phyloP scores from a whole-genome alignment of 768 basidiomycete genomes.

The Lentinula aciculospora region DNA sequence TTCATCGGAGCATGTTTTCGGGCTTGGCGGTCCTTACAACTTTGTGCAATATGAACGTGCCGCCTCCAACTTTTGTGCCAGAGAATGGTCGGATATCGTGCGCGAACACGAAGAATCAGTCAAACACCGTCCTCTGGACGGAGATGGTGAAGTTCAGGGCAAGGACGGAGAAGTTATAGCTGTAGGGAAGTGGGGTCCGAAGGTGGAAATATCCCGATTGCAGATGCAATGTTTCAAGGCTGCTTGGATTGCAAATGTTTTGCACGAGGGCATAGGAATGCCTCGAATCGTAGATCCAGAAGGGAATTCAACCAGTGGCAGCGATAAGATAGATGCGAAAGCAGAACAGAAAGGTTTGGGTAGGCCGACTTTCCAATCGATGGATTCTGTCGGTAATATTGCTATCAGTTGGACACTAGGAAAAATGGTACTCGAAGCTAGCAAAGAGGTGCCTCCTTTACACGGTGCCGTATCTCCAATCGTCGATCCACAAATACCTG shows the following conservation, averaged over 20 bases:
- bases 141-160: conserved; percentile 57
- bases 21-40: conserved; percentile 91
- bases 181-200: conserved; percentile 61
- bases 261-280: conserved; percentile 94
- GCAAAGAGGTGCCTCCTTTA: conserved; percentile 65
- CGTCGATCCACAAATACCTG: conserved; percentile 64
- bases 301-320: conserved; percentile 64
- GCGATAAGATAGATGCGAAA: conserved; percentile 66
- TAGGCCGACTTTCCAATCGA: conserved; percentile 81
- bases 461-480: conserved; percentile 46
- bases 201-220: conserved; percentile 78
- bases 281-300: conserved; percentile 85
- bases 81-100: conserved; percentile 75
- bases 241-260: conserved; percentile 93
- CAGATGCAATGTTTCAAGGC: conserved; percentile 99
- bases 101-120: conserved; percentile 53
- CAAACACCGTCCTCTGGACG: conserved; percentile 41
- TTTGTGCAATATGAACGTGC: conserved; percentile 95
- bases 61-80: conserved; percentile 78
- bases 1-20: conserved; percentile 95
- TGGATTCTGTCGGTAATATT: conserved; percentile 88
- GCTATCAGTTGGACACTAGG: conserved; percentile 98
- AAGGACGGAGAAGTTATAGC: conserved; percentile 55
- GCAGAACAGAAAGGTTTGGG: conserved; percentile 82
- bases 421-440: conserved; percentile 98